These are phyloP conservation scores for Zygoascus bituminiphila DNA, from an alignment of 805 yeast genomes.

Conservation along the genomic window DNA sequence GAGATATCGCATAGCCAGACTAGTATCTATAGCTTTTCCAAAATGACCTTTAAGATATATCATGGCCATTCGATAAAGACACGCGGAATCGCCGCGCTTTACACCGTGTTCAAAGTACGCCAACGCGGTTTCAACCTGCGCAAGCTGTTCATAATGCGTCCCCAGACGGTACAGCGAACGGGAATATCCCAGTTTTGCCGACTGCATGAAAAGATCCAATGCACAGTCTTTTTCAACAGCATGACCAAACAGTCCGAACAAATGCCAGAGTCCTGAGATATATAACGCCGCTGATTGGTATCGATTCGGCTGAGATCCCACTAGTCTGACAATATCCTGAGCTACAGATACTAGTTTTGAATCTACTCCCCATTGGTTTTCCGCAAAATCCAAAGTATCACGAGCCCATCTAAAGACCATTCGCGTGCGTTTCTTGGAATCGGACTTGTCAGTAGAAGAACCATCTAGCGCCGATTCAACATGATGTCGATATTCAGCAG, in stretches of 20 bases:
- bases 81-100: constrained; percentile 30
- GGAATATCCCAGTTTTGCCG: constrained; percentile 26
- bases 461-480: constrained; percentile 1
- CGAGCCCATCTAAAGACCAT: constrained; percentile 27
- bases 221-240: constrained; percentile 18
- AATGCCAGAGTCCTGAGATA: constrained; percentile 23
- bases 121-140: constrained; percentile 25
- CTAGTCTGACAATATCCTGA: constrained; percentile 15
- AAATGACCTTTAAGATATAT: constrained; percentile 29
- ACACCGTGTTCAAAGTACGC: constrained; percentile 31
- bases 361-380: constrained; percentile 22
- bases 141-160: constrained; percentile 26
- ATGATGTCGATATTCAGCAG: constrained; percentile 8
- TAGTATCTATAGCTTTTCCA: constrained; percentile 20
- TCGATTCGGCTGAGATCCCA: constrained; percentile 13
- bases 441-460: not conserved
- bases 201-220: constrained; percentile 21
- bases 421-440: constrained; percentile 7
- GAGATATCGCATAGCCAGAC: constrained; percentile 21
- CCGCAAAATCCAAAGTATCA: constrained; percentile 23
- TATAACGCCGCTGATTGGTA: constrained; percentile 25
- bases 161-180: constrained; percentile 33
- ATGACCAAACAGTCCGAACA: constrained; percentile 24
- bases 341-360: constrained; percentile 20
- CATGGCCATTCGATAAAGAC: constrained; percentile 31